Percentiles rank a stretch among this genome's conserved stretches.
These are phyloP conservation scores for Acrodontium crateriforme DNA, from an alignment of 2,329 filamentous ascomycete genomes.

Conservation along the genomic window DNA sequence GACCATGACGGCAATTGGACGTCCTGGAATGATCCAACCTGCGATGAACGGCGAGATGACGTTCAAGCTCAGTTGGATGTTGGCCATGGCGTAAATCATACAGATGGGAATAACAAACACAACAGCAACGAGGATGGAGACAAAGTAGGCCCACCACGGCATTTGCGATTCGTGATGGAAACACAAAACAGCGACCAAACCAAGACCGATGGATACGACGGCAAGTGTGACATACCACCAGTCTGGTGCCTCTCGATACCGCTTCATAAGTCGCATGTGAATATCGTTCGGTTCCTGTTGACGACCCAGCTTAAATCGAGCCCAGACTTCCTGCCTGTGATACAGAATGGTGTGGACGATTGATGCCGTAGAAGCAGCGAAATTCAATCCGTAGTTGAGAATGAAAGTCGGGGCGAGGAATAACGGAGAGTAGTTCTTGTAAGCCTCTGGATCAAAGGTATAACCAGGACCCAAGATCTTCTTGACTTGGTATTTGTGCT, in stretches of 20 bases:
- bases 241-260: slow-evolving; percentile 69
- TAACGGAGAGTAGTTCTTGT: slow-evolving; percentile 29
- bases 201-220: slow-evolving; percentile 14
- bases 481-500: slow-evolving; percentile 65
- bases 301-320: slow-evolving; percentile 11
- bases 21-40: slow-evolving; percentile 67
- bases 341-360: slow-evolving; percentile 24
- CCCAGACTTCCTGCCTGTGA: slow-evolving; percentile 24
- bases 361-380: slow-evolving; percentile 24
- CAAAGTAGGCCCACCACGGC: slow-evolving; percentile 71
- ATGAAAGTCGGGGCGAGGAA: slow-evolving; percentile 26
- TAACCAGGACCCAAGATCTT: slow-evolving; percentile 49
- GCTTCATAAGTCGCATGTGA: slow-evolving; percentile 69
- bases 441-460: slow-evolving; percentile 13
- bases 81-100: slow-evolving; percentile 85
- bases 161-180: slow-evolving; percentile 71
- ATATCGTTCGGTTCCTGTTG: slow-evolving; percentile 17
- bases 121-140: slow-evolving; percentile 63
- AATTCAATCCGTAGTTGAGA: slow-evolving; percentile 25
- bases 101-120: slow-evolving; percentile 79
- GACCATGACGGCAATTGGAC: slow-evolving; percentile 83
- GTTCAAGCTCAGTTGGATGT: slow-evolving; percentile 26
- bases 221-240: slow-evolving; percentile 52
- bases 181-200: slow-evolving; percentile 18
- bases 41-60: slow-evolving; percentile 44